A percentile compares a stretch with the other conserved stretches of the same genome.
Evolutionary conservation across 2,329 filamentous ascomycete species (phyloP).

Genomic region (Claviceps arundinis): DNA sequence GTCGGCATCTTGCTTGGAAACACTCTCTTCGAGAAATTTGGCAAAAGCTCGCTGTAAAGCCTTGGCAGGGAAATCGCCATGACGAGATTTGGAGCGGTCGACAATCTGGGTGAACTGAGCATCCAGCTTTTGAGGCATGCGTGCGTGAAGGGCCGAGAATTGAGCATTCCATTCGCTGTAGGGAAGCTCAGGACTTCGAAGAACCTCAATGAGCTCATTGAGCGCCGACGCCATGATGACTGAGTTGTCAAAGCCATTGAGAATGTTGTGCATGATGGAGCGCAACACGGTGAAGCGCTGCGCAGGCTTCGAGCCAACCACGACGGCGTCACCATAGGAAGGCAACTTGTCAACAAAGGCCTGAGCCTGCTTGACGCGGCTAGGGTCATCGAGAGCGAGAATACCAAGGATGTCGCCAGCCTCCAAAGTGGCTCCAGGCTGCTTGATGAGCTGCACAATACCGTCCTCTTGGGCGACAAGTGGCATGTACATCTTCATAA

Average conservation of each 20-base stretch:
- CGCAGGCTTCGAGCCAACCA: conserved; percentile 81
- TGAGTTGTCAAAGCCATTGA: conserved; percentile 92
- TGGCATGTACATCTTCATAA: conserved; percentile 99
- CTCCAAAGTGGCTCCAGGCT: conserved; percentile 93
- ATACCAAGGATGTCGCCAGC: conserved; percentile 98
- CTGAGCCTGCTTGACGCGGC: conserved; percentile 90
- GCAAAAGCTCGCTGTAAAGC: conserved; percentile 68
- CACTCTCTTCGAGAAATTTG: conserved; percentile 81
- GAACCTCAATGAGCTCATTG: conserved; percentile 78
- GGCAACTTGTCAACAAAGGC: conserved; percentile 87
- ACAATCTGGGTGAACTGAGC: conserved; percentile 70
- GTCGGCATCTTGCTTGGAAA: conserved; percentile 58
- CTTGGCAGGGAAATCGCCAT: conserved; percentile 85
- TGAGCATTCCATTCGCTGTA: conserved; percentile 96
- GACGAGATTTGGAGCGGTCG: conserved; percentile 65
- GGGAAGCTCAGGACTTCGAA: conserved; percentile 79
- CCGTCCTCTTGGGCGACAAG: conserved; percentile 89
- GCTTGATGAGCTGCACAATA: conserved; percentile 96
- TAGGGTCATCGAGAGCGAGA: conserved; percentile 85
- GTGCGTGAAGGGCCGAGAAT: conserved; percentile 89
- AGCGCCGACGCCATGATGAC: conserved; percentile 84
- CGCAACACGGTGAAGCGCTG: conserved; percentile 72
- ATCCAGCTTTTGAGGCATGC: conserved; percentile 93
- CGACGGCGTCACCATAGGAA: conserved; percentile 69
- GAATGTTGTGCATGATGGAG: conserved; percentile 72